Base-by-base conservation (phyloP, 441 rosid species). In the Syzygium malaccense region DNA sequence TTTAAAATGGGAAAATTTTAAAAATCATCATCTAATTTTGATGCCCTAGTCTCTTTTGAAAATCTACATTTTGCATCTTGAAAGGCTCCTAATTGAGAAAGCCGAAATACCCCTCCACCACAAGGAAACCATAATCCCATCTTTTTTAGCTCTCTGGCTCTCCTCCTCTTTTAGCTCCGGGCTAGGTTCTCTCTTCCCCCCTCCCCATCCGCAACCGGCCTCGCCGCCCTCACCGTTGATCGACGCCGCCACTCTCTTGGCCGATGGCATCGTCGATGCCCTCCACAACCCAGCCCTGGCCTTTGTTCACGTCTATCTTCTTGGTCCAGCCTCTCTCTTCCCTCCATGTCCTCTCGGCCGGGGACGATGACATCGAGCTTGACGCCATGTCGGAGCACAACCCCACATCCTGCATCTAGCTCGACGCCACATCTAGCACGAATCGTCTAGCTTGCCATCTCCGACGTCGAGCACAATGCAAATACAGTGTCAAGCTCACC, bases 241-340 rank as follows among this genome's bases (percentile, higher is more conserved):
- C 60, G 10, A 23, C 3, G 28, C 60, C 28, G 2, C 60, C 60
- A 57, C 25, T 10, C 60, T 56, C 60, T 56, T 2, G 5, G 5
- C 13, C 5, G 12, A 9, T 4, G 0, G 28, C 68, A 0, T 62
- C 33, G 5, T 62, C 2, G 33, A n/a, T 0, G 3, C 7, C 62
- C 55, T 53, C 55, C 55, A 4, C 55, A 0, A 62, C 68, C 6
- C 6, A 3, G 10, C 7, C 19, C 10, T 18, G 2, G 15, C 19
- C 68, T n/a, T 6, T n/a, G 8, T 62, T 62, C 32, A 6, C 4
- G 9, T n/a, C 19, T 14, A 14, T 62, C 68, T 62, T 62, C 68
- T 62, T 62, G 33, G 68, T 62, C 18, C 68, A 1, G 30, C 0
- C 19, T n/a, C 19, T 62, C 68, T 62, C 33, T 62, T 6, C 10